A percentile compares a stretch with the other conserved stretches of the same genome.
These are phyloP conservation scores for Inonotus obliquus DNA, from an alignment of 1,284 basidiomycete genomes.

Conservation along the genomic window DNA sequence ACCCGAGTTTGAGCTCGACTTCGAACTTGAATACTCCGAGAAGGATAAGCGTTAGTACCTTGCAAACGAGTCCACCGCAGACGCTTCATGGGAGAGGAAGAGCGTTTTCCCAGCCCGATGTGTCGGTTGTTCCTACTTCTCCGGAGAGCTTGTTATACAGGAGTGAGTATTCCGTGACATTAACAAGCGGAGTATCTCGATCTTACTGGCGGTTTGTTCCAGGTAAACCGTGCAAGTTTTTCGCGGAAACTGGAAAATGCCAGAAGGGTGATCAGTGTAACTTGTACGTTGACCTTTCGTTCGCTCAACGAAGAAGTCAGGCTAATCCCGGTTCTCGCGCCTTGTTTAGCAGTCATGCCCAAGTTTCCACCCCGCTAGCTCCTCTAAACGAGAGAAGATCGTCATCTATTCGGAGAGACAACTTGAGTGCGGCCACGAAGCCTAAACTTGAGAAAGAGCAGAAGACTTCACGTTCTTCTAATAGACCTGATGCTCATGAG, in stretches of 20 bases:
- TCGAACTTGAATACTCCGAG: background rate
- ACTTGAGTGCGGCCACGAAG: background rate
- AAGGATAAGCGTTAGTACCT: background rate
- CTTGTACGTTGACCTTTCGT: constrained; percentile 45
- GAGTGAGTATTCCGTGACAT: constrained; percentile 3
- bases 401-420: background rate
- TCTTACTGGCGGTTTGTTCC: too few species aligned
- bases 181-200: too few species aligned
- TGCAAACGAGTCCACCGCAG: background rate
- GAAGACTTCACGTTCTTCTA: background rate
- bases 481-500: background rate
- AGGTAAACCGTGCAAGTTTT: constrained; percentile 70
- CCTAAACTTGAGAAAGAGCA: background rate
- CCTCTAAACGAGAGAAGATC: background rate
- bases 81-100: background rate
- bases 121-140: background rate
- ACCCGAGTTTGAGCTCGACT: too few species aligned
- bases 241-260: constrained; percentile 42
- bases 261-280: constrained; percentile 60
- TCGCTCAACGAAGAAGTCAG: background rate
- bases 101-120: background rate
- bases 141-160: constrained; percentile 5
- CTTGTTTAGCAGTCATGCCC: background rate
- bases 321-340: background rate
- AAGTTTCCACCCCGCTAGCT: background rate